Conservation (phyloP, 352 stramenopile genomes). For the Globisporangium polare region DNA sequence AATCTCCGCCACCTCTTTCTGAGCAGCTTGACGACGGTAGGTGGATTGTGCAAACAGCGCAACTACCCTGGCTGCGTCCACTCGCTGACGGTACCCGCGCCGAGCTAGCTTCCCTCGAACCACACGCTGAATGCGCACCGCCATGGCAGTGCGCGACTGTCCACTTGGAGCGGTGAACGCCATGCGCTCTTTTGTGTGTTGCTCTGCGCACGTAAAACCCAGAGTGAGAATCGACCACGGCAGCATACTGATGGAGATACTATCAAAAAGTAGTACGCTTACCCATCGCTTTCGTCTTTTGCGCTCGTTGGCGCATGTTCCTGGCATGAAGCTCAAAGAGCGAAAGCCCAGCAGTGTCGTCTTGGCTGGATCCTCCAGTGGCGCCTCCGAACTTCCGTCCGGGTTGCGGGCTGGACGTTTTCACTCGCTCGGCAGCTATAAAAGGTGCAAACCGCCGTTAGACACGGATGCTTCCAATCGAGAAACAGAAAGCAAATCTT, state of each 20-base stretch:
- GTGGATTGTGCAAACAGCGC: conserved; percentile 31
- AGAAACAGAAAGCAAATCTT: conserved; percentile 10
- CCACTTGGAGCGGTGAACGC: conserved; percentile 9
- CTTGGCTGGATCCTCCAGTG: background rate
- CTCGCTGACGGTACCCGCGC: conserved; percentile 22
- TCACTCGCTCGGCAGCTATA: conserved; percentile 10
- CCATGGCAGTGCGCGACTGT: conserved; percentile 39
- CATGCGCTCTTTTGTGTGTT: conserved; percentile 18
- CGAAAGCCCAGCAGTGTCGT: conserved; percentile 9
- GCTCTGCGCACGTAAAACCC: background rate
- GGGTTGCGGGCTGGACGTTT: background rate
- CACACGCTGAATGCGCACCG: conserved; percentile 34
- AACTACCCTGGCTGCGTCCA: conserved; percentile 24
- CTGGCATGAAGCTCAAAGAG: conserved; percentile 17
- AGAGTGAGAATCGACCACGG: background rate
- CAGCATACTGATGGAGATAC: too few species aligned
- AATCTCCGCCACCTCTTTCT: conserved; percentile 23
- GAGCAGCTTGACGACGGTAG: conserved; percentile 29
- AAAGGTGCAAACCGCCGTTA: conserved; percentile 13
- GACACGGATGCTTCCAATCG: conserved; percentile 11
- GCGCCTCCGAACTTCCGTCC: conserved; percentile 5
- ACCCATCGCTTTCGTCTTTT: conserved; percentile 16
- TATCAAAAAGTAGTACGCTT: background rate
- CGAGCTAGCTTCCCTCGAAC: conserved; percentile 38
- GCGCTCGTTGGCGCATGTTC: conserved; percentile 14